Percentiles rank a stretch among this genome's conserved stretches.
These are phyloP conservation scores for Apiospora arundinis DNA, from an alignment of 2,329 filamentous ascomycete species.

Conservation along the genomic window DNA sequence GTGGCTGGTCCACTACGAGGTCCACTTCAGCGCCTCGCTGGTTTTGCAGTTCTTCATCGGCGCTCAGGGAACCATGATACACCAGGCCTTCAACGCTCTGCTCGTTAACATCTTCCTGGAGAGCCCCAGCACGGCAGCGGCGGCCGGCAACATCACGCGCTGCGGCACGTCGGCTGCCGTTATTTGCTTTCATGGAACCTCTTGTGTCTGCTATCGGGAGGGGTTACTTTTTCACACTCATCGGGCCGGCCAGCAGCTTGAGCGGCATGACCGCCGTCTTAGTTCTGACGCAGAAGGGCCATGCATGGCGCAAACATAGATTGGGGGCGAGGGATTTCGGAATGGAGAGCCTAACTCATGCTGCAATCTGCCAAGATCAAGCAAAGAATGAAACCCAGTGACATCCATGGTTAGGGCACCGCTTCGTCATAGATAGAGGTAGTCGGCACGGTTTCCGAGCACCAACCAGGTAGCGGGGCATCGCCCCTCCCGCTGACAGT, in stretches of 20 bases:
- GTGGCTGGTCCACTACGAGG: not conserved
- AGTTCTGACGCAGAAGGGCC: not conserved
- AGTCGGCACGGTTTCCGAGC: no score
- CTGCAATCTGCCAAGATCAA: not conserved
- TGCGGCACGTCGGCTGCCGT: slow-evolving; percentile 26
- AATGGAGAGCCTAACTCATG: not conserved
- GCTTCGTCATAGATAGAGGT: no score
- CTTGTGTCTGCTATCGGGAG: not conserved
- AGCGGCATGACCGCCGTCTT: not conserved
- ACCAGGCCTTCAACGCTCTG: slow-evolving; percentile 30
- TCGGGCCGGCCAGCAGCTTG: not conserved
- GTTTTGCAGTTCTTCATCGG: slow-evolving; percentile 31
- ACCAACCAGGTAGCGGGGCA: no score
- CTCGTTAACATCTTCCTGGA: slow-evolving; percentile 33
- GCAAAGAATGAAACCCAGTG: not conserved
- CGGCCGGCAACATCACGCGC: slow-evolving; percentile 30
- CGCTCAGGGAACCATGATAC: slow-evolving; percentile 25
- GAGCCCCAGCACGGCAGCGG: slow-evolving; percentile 29
- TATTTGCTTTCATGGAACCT: not conserved
- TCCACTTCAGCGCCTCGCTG: slow-evolving; percentile 26
- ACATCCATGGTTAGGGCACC: no score
- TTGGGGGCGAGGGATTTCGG: not conserved
- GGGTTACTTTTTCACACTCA: not conserved
- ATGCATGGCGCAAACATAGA: not conserved
- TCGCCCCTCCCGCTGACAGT: no score